Base-by-base conservation (phyloP, 805 yeast genomes). In the Suhomyces sp. region DNA sequence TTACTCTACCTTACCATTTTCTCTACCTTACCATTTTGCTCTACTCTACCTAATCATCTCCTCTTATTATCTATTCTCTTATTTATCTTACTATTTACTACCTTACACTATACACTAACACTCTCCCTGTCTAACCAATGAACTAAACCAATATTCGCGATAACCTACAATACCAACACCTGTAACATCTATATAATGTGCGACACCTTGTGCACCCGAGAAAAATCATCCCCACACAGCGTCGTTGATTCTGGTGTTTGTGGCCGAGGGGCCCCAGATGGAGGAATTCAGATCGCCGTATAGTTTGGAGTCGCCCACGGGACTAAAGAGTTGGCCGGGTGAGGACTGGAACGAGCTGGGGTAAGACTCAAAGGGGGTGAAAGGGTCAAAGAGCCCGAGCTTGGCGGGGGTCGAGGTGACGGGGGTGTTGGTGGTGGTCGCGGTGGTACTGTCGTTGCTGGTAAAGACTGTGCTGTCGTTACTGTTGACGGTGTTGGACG, bases 141-240 rank as follows among this genome's bases (percentile, higher is more conserved):
- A 29, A 29, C 33, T 29, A 4, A 29, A 29, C 10, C 33, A 29
- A 12, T 29, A 29, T n/a, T n/a, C 33, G 29, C 33, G 33, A 29
- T 19, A 29, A 10, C 33, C n/a, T 12, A 5, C 5, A 29, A 29
- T 10, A 27, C 12, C 12, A 9, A 27, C 31, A 27, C 31, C 13
- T 5, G 33, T 29, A 29, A 29, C 5, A 5, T 19, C 19, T 19
- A 19, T 19, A 19, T 2, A 19, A 19, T 12, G 33, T 29, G 33
- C 33, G 33, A 27, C 31, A 13, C 36, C 36, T 31, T 31, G 31
- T 27, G 33, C 33, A 3, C 19, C 19, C 13, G n/a, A n/a, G 4
- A n/a, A 33, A 33, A n/a, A n/a, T 47, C 60, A 67, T 36, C 71
- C 72, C 72, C 73, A 68, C 15, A 69, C 73, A n/a, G 69, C 64